Conservation (phyloP, 257 asterid genomes). For the Primulina tabacum region DNA sequence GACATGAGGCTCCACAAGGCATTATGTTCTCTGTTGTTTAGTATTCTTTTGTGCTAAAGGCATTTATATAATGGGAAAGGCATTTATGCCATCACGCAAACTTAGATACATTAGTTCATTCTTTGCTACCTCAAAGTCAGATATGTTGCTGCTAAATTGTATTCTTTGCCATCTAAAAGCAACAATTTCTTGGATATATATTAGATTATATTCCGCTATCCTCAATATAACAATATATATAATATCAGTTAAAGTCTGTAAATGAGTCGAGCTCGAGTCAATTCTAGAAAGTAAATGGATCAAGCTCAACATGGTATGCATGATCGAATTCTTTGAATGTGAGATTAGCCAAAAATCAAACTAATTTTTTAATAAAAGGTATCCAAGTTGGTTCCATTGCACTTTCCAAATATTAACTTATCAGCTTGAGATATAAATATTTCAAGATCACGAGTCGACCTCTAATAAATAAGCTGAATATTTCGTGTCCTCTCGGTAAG, state of each 20-base stretch:
- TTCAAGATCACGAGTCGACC: too few species aligned
- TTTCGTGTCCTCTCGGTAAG: too few species aligned
- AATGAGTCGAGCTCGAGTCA: not conserved
- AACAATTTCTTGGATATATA: not conserved
- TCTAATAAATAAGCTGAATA: too few species aligned
- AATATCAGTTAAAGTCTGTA: not conserved
- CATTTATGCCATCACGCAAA: not conserved
- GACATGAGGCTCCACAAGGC: conserved; percentile 22
- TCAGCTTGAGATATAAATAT: too few species aligned
- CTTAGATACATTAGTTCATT: not conserved
- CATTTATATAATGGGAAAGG: not conserved
- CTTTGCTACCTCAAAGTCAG: not conserved
- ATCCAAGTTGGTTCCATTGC: too few species aligned
- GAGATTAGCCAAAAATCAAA: too few species aligned
- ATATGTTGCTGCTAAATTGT: not conserved
- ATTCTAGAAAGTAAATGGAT: not conserved
- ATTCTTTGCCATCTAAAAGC: not conserved
- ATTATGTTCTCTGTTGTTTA: not conserved
- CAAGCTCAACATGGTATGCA: not conserved
- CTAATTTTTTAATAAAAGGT: too few species aligned
- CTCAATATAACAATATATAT: not conserved
- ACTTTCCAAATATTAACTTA: too few species aligned
- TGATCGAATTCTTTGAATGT: too few species aligned
- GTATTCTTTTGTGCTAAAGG: not conserved
- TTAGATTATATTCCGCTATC: not conserved